Base-by-base conservation (phyloP, 75 land plant species). In the Cupressus sempervirens region DNA sequence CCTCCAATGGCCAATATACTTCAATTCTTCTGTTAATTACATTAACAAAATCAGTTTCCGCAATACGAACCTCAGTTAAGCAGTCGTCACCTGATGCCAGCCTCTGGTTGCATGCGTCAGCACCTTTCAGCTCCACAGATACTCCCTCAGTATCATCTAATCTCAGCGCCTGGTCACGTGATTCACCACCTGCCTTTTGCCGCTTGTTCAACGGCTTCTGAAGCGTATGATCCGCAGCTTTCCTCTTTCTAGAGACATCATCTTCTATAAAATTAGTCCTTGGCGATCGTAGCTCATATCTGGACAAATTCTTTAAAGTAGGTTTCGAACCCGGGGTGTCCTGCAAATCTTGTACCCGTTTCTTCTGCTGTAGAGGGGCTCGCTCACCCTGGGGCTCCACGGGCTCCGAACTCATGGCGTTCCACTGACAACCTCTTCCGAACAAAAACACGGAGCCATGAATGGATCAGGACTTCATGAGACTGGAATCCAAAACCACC, bases 1-100 rank as follows among this genome's bases (percentile, higher is more conserved):
- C 62, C 53, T 90, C 91, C 32, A 89, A 72, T 0, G 81, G 90
- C 91, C 91, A 90, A 53, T 84, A 90, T 4, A 90, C 90, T 79
- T 86, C 84, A 43, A 90, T 86, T 46, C 91, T 84, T 38, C 74
- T 84, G 15, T 89, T 89, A 67, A 89, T 43, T 43, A 79, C 12
- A n/a, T 30, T 23, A 40, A 41, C 3, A 40, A 43, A 43, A n/a
- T 43, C 50, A 40, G 30, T 45, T 45, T 79, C 81, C 30, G 11
- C 8, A 79, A 79, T 45, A 79, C 30, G 29, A 23, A 79, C 81
- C n/a, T 79, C 81, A 11, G 4, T 26, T 12, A 79, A 79, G 35
- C 32, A 3, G 48, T 20, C 45, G 45, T 13, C 15, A 4, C 29
- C 48, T 3, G 74, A 30, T 70, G 74, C 4, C 13, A 45, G 81